Evolutionary conservation across 768 basidiomycete genomes (phyloP).

Genomic region (Mycena capillaripes): DNA sequence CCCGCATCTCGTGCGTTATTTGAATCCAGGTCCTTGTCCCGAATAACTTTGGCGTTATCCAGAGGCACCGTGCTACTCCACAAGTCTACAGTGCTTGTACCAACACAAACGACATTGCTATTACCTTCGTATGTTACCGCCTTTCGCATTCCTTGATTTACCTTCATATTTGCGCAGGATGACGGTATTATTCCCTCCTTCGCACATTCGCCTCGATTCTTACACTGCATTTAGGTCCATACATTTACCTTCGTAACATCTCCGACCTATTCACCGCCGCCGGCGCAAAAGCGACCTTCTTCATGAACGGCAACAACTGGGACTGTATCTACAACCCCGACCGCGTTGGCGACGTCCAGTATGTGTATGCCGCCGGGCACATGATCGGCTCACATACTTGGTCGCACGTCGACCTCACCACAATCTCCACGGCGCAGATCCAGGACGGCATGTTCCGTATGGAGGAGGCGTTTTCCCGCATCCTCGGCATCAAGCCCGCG

Average conservation of each 20-base stretch:
- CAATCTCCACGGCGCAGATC: conserved; percentile 49
- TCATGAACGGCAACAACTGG: conserved; percentile 12
- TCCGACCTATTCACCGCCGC: too few relatives aligned
- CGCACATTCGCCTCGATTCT: background rate
- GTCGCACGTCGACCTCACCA: conserved; percentile 53
- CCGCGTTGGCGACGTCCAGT: conserved; percentile 21
- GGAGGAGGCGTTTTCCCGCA: background rate
- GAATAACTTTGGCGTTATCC: background rate
- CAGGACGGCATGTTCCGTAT: conserved; percentile 45
- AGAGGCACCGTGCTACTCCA: conserved; percentile 16
- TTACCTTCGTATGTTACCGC: conserved; percentile 20
- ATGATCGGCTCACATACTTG: conserved; percentile 63
- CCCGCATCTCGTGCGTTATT: background rate
- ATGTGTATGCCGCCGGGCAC: conserved; percentile 42
- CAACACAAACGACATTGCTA: conserved; percentile 22
- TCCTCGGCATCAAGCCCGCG: background rate
- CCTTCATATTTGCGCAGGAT: conserved; percentile 6
- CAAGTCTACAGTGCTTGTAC: conserved; percentile 14
- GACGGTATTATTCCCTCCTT: conserved; percentile 14
- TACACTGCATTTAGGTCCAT: conserved; percentile 11
- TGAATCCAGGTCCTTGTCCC: background rate
- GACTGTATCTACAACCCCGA: conserved; percentile 29
- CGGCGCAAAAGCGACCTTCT: too few relatives aligned
- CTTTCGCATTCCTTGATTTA: background rate
- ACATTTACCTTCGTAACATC: background rate